A percentile compares a stretch with the other conserved stretches of the same genome.
Conservation (phyloP, 2,329 filamentous ascomycete species). For the Verticillium nonalfalfae region DNA sequence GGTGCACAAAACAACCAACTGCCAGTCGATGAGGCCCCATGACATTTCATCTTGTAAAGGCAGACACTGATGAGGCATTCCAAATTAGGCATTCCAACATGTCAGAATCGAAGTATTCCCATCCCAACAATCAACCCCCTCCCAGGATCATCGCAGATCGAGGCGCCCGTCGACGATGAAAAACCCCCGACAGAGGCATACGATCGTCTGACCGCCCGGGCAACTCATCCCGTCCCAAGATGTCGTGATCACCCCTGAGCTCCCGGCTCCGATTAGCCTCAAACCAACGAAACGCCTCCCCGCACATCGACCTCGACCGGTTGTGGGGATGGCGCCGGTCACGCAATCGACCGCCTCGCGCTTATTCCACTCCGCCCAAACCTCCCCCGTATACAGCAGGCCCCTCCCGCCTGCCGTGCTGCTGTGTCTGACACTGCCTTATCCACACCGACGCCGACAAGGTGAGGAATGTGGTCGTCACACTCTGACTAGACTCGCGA, state of each 20-base stretch:
- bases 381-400: neutral
- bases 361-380: neutral
- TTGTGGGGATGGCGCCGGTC: conserved; percentile 1
- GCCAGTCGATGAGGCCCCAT: too few species aligned
- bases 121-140: neutral
- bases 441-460: neutral
- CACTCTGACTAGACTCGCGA: neutral
- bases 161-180: neutral
- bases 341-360: conserved; percentile 1
- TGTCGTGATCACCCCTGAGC: conserved; percentile 1
- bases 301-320: neutral
- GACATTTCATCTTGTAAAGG: too few species aligned
- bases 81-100: neutral
- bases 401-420: neutral
- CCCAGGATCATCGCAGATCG: neutral
- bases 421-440: neutral
- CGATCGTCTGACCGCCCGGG: neutral
- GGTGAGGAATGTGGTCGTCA: neutral
- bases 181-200: neutral
- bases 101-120: neutral
- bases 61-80: too few species aligned
- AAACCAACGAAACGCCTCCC: conserved; percentile 2
- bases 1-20: too few species aligned
- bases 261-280: neutral
- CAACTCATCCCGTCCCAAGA: conserved; percentile 2